Evolutionary conservation across 306 rosid species (phyloP), one percentile per base, ranked within the genome.

Genomic region (Trichosanthes cucumerina): DNA sequence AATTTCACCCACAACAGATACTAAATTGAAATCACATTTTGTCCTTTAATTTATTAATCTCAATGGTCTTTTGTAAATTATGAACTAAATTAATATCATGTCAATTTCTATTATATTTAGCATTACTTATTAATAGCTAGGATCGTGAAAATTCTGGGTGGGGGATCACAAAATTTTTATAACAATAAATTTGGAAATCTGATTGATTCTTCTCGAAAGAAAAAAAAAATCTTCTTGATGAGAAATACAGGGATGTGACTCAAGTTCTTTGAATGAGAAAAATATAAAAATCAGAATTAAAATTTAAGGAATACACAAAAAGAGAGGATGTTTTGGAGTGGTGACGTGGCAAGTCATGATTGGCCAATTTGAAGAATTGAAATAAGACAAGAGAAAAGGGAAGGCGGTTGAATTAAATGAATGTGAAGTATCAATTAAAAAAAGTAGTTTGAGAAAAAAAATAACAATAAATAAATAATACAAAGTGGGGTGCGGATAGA

Each of bases 351-450:
- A 18, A 18, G 11, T 18, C 4, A 9, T 50, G 43, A 24, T 72
- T 72, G 43, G 59, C 1, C 0, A 3, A 31, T 28, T 73, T 50
- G 0, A 28, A 28, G 46, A 31, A 74, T 4, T 31, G 62, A 50
- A 74, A 74, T 50, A 10, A 74, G 46, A 74, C 46, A 50, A 73
- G 33, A 68, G 19, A 19, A 72, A 50, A 50, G 43, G 44, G 56
- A 2, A 7, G 39, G 77, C 77, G 43, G 44, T 74, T 74, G 78
- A 49, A 31, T 50, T 49, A 52, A 50, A 74, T 74, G 78, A 47
- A 72, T 46, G 23, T 72, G 44, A 43, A 69, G 18, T 43, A 9
- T 39, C 31, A 23, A 70, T 6, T 21, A 68, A 21, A 12, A 69
- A 43, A 9, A 26, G 26, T 36, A 19, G 26, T 36, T 34, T 65